Evolutionary conservation across 129 eudicot species (phyloP).

Genomic region (Sambucus nigra): DNA sequence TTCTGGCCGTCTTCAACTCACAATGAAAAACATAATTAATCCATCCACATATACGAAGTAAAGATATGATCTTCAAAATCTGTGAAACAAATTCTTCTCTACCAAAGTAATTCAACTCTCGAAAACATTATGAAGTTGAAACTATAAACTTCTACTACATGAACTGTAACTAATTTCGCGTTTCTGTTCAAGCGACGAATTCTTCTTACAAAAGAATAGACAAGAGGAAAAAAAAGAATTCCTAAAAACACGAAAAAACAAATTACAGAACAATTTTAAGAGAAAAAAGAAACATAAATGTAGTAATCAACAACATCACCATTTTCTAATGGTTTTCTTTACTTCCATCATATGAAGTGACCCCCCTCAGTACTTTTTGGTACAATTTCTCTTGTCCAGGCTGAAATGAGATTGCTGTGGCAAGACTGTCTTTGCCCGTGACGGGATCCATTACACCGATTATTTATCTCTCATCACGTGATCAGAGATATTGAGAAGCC

Average conservation of each 20-base stretch:
- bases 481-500: no score
- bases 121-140: no score
- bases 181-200: slow-evolving; percentile 22
- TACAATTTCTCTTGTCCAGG: no score
- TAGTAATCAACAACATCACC: slow-evolving; percentile 18
- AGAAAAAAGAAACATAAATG: not conserved
- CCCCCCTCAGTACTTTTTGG: not conserved
- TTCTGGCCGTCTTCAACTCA: no score
- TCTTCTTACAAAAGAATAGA: slow-evolving; percentile 68
- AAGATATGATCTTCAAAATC: not conserved
- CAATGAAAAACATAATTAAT: no score
- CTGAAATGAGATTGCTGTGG: no score
- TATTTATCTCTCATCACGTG: no score
- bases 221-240: not conserved
- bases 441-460: no score
- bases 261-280: not conserved
- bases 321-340: slow-evolving; percentile 5
- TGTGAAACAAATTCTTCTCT: not conserved
- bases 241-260: not conserved
- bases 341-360: not conserved
- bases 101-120: not conserved
- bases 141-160: slow-evolving; percentile 7
- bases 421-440: no score
- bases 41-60: no score
- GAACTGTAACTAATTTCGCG: slow-evolving; percentile 8